Evolutionary conservation across 2,329 filamentous ascomycete genomes (phyloP).

Genomic region (Verticillium longisporum): DNA sequence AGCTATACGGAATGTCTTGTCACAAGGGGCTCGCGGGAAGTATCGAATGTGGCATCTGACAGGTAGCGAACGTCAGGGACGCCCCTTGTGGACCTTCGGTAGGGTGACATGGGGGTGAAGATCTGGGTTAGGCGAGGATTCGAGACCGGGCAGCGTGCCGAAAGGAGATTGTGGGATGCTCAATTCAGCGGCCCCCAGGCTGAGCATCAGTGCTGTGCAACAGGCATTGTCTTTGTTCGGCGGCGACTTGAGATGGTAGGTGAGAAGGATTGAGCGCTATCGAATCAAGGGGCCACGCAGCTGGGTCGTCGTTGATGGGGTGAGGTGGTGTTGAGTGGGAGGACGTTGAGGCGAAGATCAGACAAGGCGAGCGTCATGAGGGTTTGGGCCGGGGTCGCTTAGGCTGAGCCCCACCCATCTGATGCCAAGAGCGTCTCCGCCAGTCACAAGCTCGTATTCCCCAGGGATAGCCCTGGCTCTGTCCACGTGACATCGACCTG

Average conservation of each 20-base stretch:
- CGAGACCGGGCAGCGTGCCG: background rate
- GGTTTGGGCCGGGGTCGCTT: background rate
- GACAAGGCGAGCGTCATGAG: background rate
- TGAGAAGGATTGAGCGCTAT: background rate
- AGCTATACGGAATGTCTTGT: background rate
- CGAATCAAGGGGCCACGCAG: background rate
- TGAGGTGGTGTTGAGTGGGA: background rate
- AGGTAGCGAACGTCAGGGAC: background rate
- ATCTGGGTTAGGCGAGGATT: background rate
- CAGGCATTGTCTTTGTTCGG: too few relatives aligned
- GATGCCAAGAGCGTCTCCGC: background rate
- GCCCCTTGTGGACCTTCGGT: background rate
- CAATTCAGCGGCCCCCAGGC: background rate
- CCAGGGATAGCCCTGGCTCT: background rate
- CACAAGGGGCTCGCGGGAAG: background rate
- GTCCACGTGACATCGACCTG: background rate
- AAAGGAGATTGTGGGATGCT: background rate
- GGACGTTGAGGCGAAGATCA: conserved; percentile 1
- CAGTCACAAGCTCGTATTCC: background rate
- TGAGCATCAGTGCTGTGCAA: background rate
- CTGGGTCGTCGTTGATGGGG: background rate
- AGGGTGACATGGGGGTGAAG: background rate
- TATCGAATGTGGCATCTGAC: background rate
- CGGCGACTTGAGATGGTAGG: background rate
- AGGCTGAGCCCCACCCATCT: background rate